Base-by-base conservation (phyloP, 2,329 filamentous ascomycete genomes). In the Diaporthe humulicola region DNA sequence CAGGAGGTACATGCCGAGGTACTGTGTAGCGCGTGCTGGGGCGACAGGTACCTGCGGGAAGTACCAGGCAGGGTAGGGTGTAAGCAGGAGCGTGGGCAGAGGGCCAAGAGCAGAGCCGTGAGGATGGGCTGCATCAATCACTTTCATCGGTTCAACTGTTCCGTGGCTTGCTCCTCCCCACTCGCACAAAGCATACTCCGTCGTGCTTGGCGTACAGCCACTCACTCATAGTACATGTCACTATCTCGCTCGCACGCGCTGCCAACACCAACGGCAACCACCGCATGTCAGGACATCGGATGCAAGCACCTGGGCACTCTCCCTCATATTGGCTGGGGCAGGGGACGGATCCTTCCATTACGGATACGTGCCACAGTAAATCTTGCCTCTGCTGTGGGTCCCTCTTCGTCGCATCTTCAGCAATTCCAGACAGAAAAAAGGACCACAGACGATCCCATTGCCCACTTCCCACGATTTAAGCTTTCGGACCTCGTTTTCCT, bases 401-500 rank as follows among this genome's bases (percentile, higher is more conserved):
- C 48, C 33, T 40, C 48, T 54, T 33, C 48, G 64, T 69, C 64
- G 48, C 64, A 69, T 69, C 64, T 69, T 40, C 64, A 69, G 45
- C 33, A 69, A 54, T 69, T 69, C 33, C 64, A 69, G 64, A 69
- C 64, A 67, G 64, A n/a, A 69, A 69, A 69, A 40, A 30, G 64
- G 48, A 40, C 64, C 64, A 45, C 48, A 50, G 56, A 38, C 54
- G 71, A 52, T 52, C 42, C 48, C 9, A 45, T 42, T 54, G 48
- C 71, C 45, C 71, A 42, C 45, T 45, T 67, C 71, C 50, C 50
- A 57, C 28, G 50, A 52, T 73, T 72, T 73, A 73, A 67, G 58
- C 71, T 73, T 73, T 73, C 71, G 71, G 71, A 64, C 71, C 48
- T 73, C 71, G 71, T 66, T 64, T 67, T 42, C 42, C 71, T 36